These are phyloP conservation scores for Penicillium arizonense DNA, from an alignment of 495 filamentous ascomycete species.

Conservation along the genomic window DNA sequence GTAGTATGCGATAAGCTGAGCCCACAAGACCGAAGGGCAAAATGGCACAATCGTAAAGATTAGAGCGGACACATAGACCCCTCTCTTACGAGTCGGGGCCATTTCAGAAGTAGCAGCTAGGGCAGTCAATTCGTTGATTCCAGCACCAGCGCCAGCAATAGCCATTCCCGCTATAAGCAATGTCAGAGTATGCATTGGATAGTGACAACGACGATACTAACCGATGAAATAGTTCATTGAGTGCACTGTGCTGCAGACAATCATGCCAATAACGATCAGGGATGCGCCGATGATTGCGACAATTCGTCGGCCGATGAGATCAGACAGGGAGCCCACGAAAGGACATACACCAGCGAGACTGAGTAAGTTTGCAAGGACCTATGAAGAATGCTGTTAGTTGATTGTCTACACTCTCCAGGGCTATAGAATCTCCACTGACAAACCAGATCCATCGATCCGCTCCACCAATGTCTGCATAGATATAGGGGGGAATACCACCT, in stretches of 20 bases:
- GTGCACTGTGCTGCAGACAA: slow-evolving; percentile 60
- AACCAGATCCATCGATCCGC: slow-evolving; percentile 71
- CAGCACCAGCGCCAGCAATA: slow-evolving; percentile 61
- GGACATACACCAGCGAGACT: slow-evolving; percentile 67
- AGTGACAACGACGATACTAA: slow-evolving; percentile 26
- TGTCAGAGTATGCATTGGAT: slow-evolving; percentile 5
- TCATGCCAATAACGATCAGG: slow-evolving; percentile 64
- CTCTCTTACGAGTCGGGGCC: slow-evolving; percentile 64
- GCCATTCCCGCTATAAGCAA: slow-evolving; percentile 54
- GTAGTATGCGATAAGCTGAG: slow-evolving; percentile 62
- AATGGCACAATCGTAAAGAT: slow-evolving; percentile 70
- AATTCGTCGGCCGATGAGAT: slow-evolving; percentile 65
- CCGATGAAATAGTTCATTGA: slow-evolving; percentile 70
- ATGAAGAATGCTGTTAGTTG: background rate
- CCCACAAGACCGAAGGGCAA: slow-evolving; percentile 66
- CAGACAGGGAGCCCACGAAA: slow-evolving; percentile 70
- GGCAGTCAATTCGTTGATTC: slow-evolving; percentile 67
- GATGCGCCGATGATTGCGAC: slow-evolving; percentile 60
- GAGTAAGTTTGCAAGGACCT: slow-evolving; percentile 64
- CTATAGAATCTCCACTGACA: slow-evolving; percentile 27
- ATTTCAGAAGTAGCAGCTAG: slow-evolving; percentile 67
- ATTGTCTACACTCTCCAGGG: background rate
- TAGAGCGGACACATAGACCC: slow-evolving; percentile 64
- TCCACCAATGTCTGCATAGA: slow-evolving; percentile 66
- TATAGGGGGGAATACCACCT: slow-evolving; percentile 61